These are phyloP conservation scores for Cadophora sp. DNA, from an alignment of 2,329 filamentous ascomycete genomes.

Conservation along the genomic window DNA sequence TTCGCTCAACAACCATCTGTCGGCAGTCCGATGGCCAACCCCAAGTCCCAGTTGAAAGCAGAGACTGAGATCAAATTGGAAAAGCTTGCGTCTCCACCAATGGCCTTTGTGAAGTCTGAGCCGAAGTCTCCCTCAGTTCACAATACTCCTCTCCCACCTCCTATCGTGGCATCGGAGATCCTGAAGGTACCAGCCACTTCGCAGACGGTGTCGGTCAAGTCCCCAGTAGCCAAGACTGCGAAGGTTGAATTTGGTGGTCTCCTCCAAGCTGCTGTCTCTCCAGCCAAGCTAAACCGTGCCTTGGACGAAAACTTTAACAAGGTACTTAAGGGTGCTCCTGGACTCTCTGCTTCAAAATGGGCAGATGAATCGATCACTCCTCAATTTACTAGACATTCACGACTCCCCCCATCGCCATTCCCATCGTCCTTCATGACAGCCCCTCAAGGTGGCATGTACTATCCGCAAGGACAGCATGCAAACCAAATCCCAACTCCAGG, in stretches of 20 bases:
- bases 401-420: not conserved
- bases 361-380: conserved; percentile 7
- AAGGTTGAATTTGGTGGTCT: not conserved
- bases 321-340: conserved; percentile 13
- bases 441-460: not conserved
- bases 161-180: not conserved
- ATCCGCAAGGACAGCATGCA: not conserved
- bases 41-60: not conserved
- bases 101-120: not conserved
- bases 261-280: not conserved
- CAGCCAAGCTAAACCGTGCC: not conserved
- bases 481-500: conserved; percentile 1
- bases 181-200: not conserved
- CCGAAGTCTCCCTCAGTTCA: not conserved
- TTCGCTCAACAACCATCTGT: not conserved
- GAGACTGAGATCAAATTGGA: not conserved
- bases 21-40: not conserved
- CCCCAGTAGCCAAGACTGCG: no score
- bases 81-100: not conserved
- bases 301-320: not conserved
- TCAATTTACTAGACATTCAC: not conserved
- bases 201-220: not conserved
- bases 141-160: not conserved
- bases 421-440: not conserved
- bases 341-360: conserved; percentile 27